Evolutionary conservation across 257 asterid species (phyloP), one percentile per base, ranked within the genome.

Genomic region (Echites panduratus): DNA sequence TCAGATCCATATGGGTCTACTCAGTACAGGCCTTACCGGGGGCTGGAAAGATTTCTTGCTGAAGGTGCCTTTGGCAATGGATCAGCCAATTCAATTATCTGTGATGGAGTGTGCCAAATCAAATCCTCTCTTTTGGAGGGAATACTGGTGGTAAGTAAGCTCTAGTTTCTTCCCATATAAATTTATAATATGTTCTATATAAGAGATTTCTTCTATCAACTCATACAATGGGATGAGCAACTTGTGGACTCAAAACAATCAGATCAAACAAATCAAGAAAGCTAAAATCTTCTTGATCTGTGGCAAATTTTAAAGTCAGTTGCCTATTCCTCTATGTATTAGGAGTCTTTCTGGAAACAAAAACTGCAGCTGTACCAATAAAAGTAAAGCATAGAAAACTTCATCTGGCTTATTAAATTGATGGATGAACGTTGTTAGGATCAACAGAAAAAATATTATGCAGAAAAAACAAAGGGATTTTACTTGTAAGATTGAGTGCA

Each of bases 101-200:
- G 99, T 82, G 99, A 95, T 78, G 96, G 80, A 85, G 88, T 95
- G 81, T 95, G 99, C 92, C 88, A 80, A 84, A 88, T 89, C 64
- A 95, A 95, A 85, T 84, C 99, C 62, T 86, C 98, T 65, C 91
- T 95, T 53, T 80, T 95, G 86, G 99, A 95, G 85, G 95, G 98
- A 70, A 47, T 95, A 41, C 72, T 95, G 22, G 99, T 95, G 85
- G 99, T 95, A 86, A 82, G 96, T 81, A 44, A 24, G 26, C 67
- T 59, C 72, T 19, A 68, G 10, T 44, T 75, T 66, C 40, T 61
- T 16, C 58, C 66, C 52, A 9, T 35, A 48, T 35, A 58, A 61
- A 32, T 67, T 76, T 32, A 1, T 32, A 32, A 32, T 32, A 32
- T 32, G 38, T 32, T 3, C 38, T 32, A 7, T 53, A 56, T n/a